Evolutionary conservation across 352 stramenopile genomes (phyloP).

Genomic region (Stramenopiles sp.): DNA sequence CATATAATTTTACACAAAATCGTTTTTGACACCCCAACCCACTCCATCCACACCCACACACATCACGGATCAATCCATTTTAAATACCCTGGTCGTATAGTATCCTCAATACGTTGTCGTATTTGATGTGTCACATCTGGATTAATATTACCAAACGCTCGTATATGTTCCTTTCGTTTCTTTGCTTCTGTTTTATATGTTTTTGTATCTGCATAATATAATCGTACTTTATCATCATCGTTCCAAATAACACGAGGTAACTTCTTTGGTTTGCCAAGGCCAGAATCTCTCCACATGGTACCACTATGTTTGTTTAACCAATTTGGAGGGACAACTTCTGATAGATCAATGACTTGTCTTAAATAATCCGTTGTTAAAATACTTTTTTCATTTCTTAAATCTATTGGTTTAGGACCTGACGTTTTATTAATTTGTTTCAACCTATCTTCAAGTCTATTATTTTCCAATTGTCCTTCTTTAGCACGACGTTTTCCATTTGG

Average conservation of each 20-base stretch:
- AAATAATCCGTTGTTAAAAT: not conserved
- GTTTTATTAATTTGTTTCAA: not conserved
- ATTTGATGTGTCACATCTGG: not conserved
- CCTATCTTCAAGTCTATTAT: not conserved
- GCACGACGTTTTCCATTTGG: not conserved
- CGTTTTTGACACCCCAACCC: too few relatives aligned
- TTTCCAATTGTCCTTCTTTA: not conserved
- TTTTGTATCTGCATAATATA: slow-evolving; percentile 6
- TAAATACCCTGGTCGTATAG: not conserved
- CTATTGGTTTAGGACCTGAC: not conserved
- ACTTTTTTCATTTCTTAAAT: not conserved
- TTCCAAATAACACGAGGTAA: not conserved
- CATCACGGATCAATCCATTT: slow-evolving; percentile 9
- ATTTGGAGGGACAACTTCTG: not conserved
- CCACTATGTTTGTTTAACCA: slow-evolving; percentile 1
- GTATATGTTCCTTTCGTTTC: not conserved
- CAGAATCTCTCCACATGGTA: not conserved
- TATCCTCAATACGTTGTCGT: slow-evolving; percentile 3
- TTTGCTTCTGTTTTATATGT: not conserved
- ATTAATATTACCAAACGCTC: slow-evolving; percentile 4
- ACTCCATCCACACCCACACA: too few relatives aligned
- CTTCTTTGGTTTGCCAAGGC: not conserved
- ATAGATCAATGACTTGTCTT: not conserved
- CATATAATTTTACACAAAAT: too few relatives aligned
- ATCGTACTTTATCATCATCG: slow-evolving; percentile 5